These are phyloP conservation scores for Aspergillus phoenicis DNA, from an alignment of 2,329 filamentous ascomycete genomes.

Conservation along the genomic window DNA sequence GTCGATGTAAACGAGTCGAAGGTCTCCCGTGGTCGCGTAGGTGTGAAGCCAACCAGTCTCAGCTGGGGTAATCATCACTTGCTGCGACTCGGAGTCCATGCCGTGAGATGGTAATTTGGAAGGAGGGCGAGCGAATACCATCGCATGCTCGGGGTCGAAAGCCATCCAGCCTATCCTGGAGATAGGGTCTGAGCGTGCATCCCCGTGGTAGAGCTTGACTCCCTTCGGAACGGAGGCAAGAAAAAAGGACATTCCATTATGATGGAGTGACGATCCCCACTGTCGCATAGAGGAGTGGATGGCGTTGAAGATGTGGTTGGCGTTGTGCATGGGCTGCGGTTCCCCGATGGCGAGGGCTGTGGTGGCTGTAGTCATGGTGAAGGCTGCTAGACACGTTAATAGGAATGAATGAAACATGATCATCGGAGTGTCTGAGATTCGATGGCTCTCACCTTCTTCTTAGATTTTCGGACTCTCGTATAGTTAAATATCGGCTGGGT, in stretches of 20 bases:
- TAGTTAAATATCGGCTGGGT: not conserved
- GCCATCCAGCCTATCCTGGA: not conserved
- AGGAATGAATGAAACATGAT: not conserved
- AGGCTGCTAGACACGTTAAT: not conserved
- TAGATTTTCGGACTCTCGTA: too few relatives aligned
- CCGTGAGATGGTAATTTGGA: not conserved
- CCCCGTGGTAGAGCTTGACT: not conserved
- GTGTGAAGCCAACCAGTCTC: not conserved
- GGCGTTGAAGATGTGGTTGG: conserved; percentile 6
- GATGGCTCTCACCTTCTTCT: too few relatives aligned
- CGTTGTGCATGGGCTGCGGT: not conserved
- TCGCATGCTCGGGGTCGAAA: not conserved
- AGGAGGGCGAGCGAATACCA: not conserved
- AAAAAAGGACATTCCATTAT: not conserved
- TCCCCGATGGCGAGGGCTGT: not conserved
- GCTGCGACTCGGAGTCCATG: not conserved
- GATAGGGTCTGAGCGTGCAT: not conserved
- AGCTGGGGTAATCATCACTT: not conserved
- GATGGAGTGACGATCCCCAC: not conserved
- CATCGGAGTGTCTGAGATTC: too few relatives aligned
- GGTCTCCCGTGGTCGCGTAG: not conserved
- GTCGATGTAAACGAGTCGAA: not conserved
- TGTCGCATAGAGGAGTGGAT: conserved; percentile 5
- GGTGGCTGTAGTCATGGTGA: not conserved
- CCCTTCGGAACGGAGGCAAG: not conserved